These are phyloP conservation scores for Penicillium vulpinum DNA, from an alignment of 2,329 filamentous ascomycete genomes.

Conservation along the genomic window DNA sequence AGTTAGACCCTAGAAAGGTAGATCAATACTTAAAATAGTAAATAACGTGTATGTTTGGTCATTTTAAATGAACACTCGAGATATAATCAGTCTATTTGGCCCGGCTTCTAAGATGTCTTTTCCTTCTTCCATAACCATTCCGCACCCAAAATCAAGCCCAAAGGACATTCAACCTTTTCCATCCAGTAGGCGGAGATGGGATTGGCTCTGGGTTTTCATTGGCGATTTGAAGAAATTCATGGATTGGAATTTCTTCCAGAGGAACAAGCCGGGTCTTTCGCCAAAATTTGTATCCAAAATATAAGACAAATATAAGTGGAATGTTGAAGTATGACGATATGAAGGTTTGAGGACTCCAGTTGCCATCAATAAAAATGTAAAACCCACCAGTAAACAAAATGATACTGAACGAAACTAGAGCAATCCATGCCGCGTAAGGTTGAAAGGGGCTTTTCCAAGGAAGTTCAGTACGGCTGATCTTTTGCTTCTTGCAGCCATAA, in stretches of 20 bases:
- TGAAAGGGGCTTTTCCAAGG: conserved; percentile 53
- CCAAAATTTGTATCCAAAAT: conserved; percentile 42
- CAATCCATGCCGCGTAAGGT: conserved; percentile 59
- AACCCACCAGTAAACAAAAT: conserved; percentile 68
- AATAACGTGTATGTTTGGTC: not conserved
- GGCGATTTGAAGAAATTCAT: not conserved
- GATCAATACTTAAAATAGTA: not conserved
- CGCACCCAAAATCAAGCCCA: not conserved
- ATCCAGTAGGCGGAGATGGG: not conserved
- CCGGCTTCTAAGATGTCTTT: not conserved
- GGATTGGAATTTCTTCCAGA: conserved; percentile 35
- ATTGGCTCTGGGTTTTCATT: not conserved
- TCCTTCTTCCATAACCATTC: not conserved
- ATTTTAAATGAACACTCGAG: not conserved
- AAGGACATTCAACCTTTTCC: not conserved
- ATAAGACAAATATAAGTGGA: conserved; percentile 54
- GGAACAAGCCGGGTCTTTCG: conserved; percentile 33
- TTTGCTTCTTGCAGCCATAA: conserved; percentile 43
- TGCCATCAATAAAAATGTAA: conserved; percentile 34
- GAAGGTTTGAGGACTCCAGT: conserved; percentile 57
- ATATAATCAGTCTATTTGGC: not conserved
- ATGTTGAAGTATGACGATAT: conserved; percentile 61
- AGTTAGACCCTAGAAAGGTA: not conserved
- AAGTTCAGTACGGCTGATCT: conserved; percentile 36
- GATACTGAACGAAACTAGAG: conserved; percentile 54